phyloP scores from a whole-genome alignment of 371 early-diverging fungal species.

The Haplosporangium sp. region DNA sequence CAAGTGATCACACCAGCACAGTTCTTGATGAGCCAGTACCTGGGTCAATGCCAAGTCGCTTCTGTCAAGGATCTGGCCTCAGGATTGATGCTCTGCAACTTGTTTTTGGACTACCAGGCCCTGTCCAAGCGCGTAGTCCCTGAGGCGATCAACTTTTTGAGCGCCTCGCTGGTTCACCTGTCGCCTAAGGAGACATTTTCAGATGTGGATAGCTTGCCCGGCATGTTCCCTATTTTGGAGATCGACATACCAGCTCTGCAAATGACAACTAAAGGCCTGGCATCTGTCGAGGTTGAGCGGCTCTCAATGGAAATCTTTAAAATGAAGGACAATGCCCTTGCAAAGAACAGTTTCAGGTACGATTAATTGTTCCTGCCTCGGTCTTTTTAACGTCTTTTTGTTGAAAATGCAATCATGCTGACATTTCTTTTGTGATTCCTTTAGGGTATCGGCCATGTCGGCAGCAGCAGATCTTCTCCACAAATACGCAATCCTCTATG shows the following conservation, averaged over 20 bases:
- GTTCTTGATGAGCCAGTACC: slow-evolving; percentile 78
- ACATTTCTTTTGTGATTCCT: background rate
- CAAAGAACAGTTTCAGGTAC: slow-evolving; percentile 45
- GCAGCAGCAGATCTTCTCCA: slow-evolving; percentile 60
- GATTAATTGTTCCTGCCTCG: background rate
- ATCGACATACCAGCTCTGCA: slow-evolving; percentile 17
- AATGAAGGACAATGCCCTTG: slow-evolving; percentile 37
- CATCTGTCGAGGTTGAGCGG: slow-evolving; percentile 34
- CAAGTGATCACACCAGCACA: slow-evolving; percentile 87
- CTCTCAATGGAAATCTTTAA: slow-evolving; percentile 49
- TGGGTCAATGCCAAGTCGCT: slow-evolving; percentile 71
- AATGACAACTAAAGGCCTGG: slow-evolving; percentile 56
- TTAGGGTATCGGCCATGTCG: slow-evolving; percentile 56
- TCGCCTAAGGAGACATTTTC: slow-evolving; percentile 61
- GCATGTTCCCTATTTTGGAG: slow-evolving; percentile 63
- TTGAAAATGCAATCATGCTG: background rate
- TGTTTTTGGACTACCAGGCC: slow-evolving; percentile 78
- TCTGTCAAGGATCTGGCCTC: slow-evolving; percentile 72
- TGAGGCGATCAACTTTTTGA: slow-evolving; percentile 82
- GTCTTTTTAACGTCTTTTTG: background rate
- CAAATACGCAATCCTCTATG: slow-evolving; percentile 65
- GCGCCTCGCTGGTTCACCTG: slow-evolving; percentile 60
- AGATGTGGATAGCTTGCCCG: slow-evolving; percentile 53
- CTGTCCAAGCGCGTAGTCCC: slow-evolving; percentile 88
- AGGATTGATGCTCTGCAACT: slow-evolving; percentile 80